phyloP scores from a whole-genome alignment of 164 flowering plant species.

The Protea cynaroides region DNA sequence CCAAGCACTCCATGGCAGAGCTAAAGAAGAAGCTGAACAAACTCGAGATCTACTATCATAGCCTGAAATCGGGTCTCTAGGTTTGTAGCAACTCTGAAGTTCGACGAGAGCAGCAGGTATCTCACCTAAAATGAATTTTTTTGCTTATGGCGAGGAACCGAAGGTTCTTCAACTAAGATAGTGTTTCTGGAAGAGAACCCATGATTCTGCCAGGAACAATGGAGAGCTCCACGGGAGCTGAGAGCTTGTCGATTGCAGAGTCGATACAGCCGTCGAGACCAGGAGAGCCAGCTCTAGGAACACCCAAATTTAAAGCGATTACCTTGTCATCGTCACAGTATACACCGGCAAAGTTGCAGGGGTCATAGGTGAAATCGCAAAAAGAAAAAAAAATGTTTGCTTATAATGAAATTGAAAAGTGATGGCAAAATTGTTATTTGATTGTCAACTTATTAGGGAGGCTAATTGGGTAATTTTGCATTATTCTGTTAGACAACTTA shows the following conservation, averaged over 20 bases:
- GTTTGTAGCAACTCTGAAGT: slow-evolving; percentile 33
- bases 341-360: slow-evolving; percentile 34
- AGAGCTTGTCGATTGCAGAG: slow-evolving; percentile 68
- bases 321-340: slow-evolving; percentile 23
- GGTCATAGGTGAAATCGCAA: slow-evolving; percentile 37
- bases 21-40: slow-evolving; percentile 83
- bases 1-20: slow-evolving; percentile 75
- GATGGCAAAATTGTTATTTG: too few relatives aligned
- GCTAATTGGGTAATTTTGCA: too few relatives aligned
- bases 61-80: slow-evolving; percentile 66
- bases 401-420: too few relatives aligned
- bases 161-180: slow-evolving; percentile 48
- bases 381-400: slow-evolving; percentile 27
- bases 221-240: slow-evolving; percentile 59
- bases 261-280: slow-evolving; percentile 75
- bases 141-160: slow-evolving; percentile 66
- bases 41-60: slow-evolving; percentile 70
- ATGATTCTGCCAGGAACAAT: slow-evolving; percentile 74
- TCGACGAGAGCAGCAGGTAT: slow-evolving; percentile 52
- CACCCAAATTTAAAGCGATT: slow-evolving; percentile 72
- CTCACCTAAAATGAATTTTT: slow-evolving; percentile 63
- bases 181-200: slow-evolving; percentile 54
- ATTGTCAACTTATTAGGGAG: too few relatives aligned
- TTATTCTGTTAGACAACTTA: too few relatives aligned
- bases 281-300: slow-evolving; percentile 80